Evolutionary conservation across 2,329 filamentous ascomycete genomes (phyloP), one percentile per base, ranked within the genome.

Genomic region (Massarina eburnea): DNA sequence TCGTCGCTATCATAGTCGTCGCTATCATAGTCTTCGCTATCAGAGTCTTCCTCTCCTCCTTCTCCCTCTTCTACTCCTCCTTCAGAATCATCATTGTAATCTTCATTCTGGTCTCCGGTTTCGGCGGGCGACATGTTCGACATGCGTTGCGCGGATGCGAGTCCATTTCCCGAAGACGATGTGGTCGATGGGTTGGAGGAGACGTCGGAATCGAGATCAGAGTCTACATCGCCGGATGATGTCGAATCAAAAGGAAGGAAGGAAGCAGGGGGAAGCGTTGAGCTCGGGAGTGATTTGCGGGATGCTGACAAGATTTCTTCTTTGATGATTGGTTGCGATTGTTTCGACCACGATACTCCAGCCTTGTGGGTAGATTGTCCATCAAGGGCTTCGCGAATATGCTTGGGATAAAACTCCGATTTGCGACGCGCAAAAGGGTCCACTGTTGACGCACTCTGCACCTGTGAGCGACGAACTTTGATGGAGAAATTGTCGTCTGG

Each of bases 251-350:
- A 64, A 0, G 70, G 66, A 21, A 74, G 66, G 47, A 72, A 75
- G 0, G 73, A 72, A 1, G 75, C 70, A 1, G 73, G 72, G 2
- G 76, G 76, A 1, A 78, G 65, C 7, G 55, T 44, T 0, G 75
- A 76, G 10, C 66, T 73, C 0, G 72, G 71, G 6, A 77, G 38
- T 77, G 92, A 40, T 73, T 92, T 39, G 76, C 86, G 46, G 80
- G 92, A 51, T 73, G 87, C 46, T 76, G 89, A 54, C 72, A 86
- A 33, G 76, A 85, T 61, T 76, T 91, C 18, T 73, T 95, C 18
- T 68, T 80, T 45, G 84, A 96, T 74, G 1, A 61, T 42, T 2
- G 48, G 47, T 30, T 51, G 55, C 4, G 48, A 21, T 27, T 46
- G 41, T 12, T 47, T 50, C 9, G 44, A 12, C 4, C 47, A 41